phyloP scores from a whole-genome alignment of 352 stramenopile species.

The Pelagophyceae sp. region DNA sequence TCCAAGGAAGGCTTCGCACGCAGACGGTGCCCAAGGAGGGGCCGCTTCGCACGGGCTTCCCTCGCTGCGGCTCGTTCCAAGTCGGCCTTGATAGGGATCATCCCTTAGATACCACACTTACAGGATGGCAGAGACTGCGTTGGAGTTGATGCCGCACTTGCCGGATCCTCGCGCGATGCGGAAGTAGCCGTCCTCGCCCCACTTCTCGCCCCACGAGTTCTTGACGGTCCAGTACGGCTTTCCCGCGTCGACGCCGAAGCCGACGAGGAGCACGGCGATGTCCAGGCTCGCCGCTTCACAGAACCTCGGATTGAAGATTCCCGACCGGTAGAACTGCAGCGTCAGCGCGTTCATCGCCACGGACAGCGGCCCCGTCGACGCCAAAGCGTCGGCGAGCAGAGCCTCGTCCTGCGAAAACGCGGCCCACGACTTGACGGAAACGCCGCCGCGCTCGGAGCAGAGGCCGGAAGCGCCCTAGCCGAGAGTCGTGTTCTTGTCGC shows the following conservation, averaged over 20 bases:
- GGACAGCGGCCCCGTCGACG: not conserved
- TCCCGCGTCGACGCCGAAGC: constrained; percentile 30
- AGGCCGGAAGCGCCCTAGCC: constrained; percentile 11
- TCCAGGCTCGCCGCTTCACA: constrained; percentile 10
- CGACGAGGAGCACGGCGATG: constrained; percentile 36
- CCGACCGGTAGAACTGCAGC: not conserved
- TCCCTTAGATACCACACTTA: too few species aligned
- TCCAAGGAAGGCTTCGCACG: too few species aligned
- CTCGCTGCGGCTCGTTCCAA: too few species aligned
- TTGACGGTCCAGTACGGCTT: constrained; percentile 40
- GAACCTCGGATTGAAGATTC: constrained; percentile 2
- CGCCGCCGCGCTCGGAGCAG: not conserved
- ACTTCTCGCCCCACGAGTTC: constrained; percentile 37
- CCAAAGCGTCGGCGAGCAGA: not conserved
- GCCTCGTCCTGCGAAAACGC: not conserved
- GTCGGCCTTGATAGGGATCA: too few species aligned
- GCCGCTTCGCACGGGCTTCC: too few species aligned
- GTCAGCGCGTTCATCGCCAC: not conserved
- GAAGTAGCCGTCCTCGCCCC: constrained; percentile 36
- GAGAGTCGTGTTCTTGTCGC: constrained; percentile 21
- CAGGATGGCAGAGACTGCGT: not conserved
- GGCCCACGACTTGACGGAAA: not conserved
- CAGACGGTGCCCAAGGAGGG: too few species aligned
- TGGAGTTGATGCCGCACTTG: constrained; percentile 18
- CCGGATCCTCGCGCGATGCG: constrained; percentile 28